Base-by-base conservation (phyloP, 1,139 yeast species). In the Pichia sp. region DNA sequence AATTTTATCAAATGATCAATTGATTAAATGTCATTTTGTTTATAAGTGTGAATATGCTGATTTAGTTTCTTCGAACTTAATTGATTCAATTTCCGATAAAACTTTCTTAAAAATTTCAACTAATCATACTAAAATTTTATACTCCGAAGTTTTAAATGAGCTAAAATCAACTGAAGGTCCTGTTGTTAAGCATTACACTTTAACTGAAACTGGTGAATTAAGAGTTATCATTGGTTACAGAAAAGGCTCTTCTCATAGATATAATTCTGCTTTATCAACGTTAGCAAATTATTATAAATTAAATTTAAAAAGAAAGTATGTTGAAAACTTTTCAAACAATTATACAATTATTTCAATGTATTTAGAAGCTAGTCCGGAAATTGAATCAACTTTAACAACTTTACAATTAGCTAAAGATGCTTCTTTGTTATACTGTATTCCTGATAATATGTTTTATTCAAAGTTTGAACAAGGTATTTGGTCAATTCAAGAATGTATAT, bases 371-470 rank as follows among this genome's bases (percentile, higher is more conserved):
- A 70, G 67, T 58, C 65, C 65, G 45, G 53, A 52, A 34, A 50
- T 67, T 58, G 76, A 76, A 62, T 80, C 75, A 64, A 91, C 87
- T 63, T 78, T 87, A 63, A 84, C 95, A 33, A 84, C 91, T 58
- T 85, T 84, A 70, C 99, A 93, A 73, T 87, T 93, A 59, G 86
- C 88, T 65, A 90, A 89, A 73, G 99, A 93, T 71, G 96, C 96
- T 43, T 89, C 97, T 8, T 78, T 93, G 64, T 76, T 93, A 61
- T 93, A 87, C 71, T 88, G 96, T 64, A 80, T 93, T 60, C 99
- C 99, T 46, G 86, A 87, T 70, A 88, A 89, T 65, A 77, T 80
- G 62, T 91, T 91, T 76, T 86, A 84, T 62, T 76, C 79, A 51
- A 77, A 84, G 56, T 91, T 91, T 67, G 84, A 86, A 58, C 70